Percentiles rank a stretch among this genome's conserved stretches.
Evolutionary conservation across 495 filamentous ascomycete genomes (phyloP).

Genomic region (Hyaloscypha bicolor): DNA sequence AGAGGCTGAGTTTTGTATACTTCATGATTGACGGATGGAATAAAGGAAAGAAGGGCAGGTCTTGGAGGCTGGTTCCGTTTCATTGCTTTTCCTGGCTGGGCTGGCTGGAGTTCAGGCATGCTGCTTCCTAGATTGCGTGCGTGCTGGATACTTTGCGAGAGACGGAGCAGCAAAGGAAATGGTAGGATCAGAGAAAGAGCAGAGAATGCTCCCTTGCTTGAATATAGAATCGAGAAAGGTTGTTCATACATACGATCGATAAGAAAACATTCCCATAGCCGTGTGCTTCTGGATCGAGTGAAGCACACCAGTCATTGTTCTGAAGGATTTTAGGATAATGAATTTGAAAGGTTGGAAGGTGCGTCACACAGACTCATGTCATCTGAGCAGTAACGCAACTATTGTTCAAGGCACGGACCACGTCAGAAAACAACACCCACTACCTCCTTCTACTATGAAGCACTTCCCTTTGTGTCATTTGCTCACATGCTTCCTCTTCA

Average conservation of each 20-base stretch:
- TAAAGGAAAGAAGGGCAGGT: not conserved
- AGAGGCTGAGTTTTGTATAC: constrained; percentile 6
- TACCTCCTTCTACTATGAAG: too few relatives aligned
- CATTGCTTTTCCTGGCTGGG: constrained; percentile 11
- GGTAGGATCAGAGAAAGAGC: not conserved
- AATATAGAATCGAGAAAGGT: constrained; percentile 7
- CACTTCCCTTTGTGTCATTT: not conserved
- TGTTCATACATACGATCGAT: not conserved
- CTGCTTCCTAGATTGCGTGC: not conserved
- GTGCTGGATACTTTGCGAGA: constrained; percentile 4
- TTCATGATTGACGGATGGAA: not conserved
- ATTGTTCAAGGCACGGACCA: too few relatives aligned
- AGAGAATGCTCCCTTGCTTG: not conserved
- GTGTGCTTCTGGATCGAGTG: not conserved
- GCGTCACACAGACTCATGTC: not conserved
- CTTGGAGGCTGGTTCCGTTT: not conserved
- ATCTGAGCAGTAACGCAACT: not conserved
- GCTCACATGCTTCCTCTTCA: not conserved
- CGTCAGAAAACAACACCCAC: too few relatives aligned
- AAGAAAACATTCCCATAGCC: not conserved
- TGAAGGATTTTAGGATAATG: not conserved
- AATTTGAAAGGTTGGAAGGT: not conserved
- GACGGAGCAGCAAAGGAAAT: not conserved
- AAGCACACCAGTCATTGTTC: not conserved
- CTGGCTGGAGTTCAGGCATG: not conserved